A percentile compares a stretch with the other conserved stretches of the same genome.
These are phyloP conservation scores for Xerocomus brunneocitrinus DNA, from an alignment of 768 basidiomycete species.

Conservation along the genomic window DNA sequence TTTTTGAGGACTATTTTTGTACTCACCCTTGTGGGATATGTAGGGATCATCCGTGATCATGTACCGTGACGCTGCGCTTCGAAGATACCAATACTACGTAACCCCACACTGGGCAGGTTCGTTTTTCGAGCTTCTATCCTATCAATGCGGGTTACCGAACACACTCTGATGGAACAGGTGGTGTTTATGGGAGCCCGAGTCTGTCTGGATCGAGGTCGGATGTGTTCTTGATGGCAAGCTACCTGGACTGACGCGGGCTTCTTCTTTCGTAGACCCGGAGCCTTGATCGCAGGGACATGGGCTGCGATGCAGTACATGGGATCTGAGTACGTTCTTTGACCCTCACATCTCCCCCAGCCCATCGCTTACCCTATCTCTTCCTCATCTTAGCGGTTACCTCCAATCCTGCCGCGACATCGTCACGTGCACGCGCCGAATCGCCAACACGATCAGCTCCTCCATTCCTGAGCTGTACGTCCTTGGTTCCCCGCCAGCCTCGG, in stretches of 20 bases:
- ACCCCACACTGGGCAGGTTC: slow-evolving; percentile 73
- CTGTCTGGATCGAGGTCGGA: slow-evolving; percentile 84
- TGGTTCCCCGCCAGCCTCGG: slow-evolving; percentile 85
- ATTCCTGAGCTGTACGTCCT: slow-evolving; percentile 86
- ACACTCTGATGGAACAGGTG: slow-evolving; percentile 42
- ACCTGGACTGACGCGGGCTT: background rate
- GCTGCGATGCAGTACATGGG: slow-evolving; percentile 96
- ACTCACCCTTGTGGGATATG: background rate
- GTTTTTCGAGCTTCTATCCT: slow-evolving; percentile 10
- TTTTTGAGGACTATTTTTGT: background rate
- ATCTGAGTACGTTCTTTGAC: slow-evolving; percentile 51
- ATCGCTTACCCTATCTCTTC: background rate
- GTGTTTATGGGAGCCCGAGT: slow-evolving; percentile 87
- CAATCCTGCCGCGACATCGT: slow-evolving; percentile 84
- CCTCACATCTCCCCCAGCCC: background rate
- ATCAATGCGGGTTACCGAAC: background rate
- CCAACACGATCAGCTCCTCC: slow-evolving; percentile 55
- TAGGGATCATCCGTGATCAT: slow-evolving; percentile 93
- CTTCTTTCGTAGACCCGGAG: slow-evolving; percentile 60
- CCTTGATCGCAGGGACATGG: slow-evolving; percentile 93
- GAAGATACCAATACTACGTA: slow-evolving; percentile 83
- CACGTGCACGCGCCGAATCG: slow-evolving; percentile 63
- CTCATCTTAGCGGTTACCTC: slow-evolving; percentile 62
- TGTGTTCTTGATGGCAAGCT: background rate
- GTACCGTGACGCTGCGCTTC: slow-evolving; percentile 77